Conservation (phyloP, 2,329 filamentous ascomycete species). For the Xylariales sp. region DNA sequence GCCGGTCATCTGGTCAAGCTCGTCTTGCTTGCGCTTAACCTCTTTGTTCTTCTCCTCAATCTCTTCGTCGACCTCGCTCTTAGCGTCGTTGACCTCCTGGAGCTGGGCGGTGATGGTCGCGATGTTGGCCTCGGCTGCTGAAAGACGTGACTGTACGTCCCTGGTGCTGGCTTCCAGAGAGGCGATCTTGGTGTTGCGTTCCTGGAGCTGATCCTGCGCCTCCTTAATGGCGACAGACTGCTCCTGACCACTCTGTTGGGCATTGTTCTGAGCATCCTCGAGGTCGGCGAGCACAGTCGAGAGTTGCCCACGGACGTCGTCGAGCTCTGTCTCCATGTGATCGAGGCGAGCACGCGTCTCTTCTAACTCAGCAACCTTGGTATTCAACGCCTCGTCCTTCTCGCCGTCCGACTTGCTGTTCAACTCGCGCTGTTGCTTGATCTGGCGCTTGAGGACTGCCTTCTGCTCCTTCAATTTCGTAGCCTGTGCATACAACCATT, state of each 20-base stretch:
- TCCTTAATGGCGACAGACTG: constrained; percentile 31
- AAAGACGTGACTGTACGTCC: constrained; percentile 33
- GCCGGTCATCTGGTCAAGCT: constrained; percentile 35
- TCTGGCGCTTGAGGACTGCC: constrained; percentile 80
- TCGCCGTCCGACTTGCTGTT: constrained; percentile 80
- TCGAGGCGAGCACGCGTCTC: constrained; percentile 26
- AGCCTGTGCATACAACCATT: constrained; percentile 73
- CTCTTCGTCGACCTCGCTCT: constrained; percentile 23
- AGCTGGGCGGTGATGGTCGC: constrained; percentile 33
- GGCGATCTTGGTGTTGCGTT: constrained; percentile 39
- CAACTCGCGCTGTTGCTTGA: constrained; percentile 90
- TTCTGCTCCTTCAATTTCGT: constrained; percentile 81
- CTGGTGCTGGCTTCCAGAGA: constrained; percentile 38
- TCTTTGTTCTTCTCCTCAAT: constrained; percentile 31
- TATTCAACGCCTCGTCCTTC: constrained; percentile 59
- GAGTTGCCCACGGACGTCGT: constrained; percentile 44
- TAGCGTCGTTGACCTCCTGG: constrained; percentile 26
- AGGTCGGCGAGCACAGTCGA: constrained; percentile 43
- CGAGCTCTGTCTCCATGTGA: constrained; percentile 29
- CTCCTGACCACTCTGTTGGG: constrained; percentile 27
- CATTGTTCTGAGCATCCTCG: constrained; percentile 31
- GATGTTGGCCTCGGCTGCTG: constrained; percentile 32
- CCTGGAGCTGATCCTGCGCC: constrained; percentile 34
- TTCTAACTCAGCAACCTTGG: constrained; percentile 54
- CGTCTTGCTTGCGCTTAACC: constrained; percentile 34